Percentiles rank a stretch among this genome's conserved stretches.
These are phyloP conservation scores for Aspergillus sp. DNA, from an alignment of 2,329 filamentous ascomycete genomes.

Conservation along the genomic window DNA sequence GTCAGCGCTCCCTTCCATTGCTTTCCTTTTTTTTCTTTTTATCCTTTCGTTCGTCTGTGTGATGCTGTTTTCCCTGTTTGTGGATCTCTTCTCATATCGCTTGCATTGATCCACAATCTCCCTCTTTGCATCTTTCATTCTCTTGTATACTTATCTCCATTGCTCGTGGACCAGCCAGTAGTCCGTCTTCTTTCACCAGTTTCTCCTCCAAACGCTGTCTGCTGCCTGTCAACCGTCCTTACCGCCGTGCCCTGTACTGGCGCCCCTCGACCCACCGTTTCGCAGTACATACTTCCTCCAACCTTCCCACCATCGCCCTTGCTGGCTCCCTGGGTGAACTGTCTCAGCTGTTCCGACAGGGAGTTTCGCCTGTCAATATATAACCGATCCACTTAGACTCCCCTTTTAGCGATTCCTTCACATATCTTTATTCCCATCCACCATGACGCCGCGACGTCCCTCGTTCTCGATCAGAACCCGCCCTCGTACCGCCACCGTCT, in stretches of 20 bases:
- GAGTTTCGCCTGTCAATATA: slow-evolving; percentile 7
- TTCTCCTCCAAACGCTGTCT: no score
- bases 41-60: slow-evolving; percentile 12
- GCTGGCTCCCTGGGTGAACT: slow-evolving; percentile 9
- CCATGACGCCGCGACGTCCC: slow-evolving; percentile 36
- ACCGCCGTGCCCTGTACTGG: no score
- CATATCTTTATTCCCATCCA: slow-evolving; percentile 8
- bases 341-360: slow-evolving; percentile 7
- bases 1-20: slow-evolving; percentile 13
- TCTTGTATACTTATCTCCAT: slow-evolving; percentile 3
- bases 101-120: slow-evolving; percentile 9
- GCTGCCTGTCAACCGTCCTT: no score
- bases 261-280: no score
- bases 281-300: neutral
- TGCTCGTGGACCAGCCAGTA: neutral
- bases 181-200: no score
- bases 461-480: slow-evolving; percentile 38
- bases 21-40: slow-evolving; percentile 9
- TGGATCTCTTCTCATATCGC: slow-evolving; percentile 8
- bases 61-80: slow-evolving; percentile 11
- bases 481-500: slow-evolving; percentile 34
- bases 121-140: slow-evolving; percentile 5
- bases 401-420: slow-evolving; percentile 8
- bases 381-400: slow-evolving; percentile 7
- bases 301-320: slow-evolving; percentile 8